phyloP scores from a whole-genome alignment of 1,284 basidiomycete genomes.

The Vanrija sp. region DNA sequence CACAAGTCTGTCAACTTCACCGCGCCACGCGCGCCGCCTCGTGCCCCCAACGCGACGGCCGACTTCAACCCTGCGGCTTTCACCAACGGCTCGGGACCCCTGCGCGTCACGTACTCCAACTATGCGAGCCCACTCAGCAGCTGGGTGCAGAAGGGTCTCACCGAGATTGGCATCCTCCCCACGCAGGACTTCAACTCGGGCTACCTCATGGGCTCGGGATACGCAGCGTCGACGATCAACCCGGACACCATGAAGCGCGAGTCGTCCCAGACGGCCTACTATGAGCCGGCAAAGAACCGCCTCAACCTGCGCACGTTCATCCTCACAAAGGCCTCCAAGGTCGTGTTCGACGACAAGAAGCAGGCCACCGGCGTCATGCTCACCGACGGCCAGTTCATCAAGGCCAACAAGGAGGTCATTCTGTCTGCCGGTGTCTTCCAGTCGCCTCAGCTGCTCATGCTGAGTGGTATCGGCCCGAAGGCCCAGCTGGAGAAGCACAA shows the following conservation, averaged over 20 bases:
- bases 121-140: neutral
- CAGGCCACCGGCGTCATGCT: neutral
- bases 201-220: neutral
- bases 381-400: neutral
- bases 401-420: neutral
- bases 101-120: neutral
- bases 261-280: neutral
- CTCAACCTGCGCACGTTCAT: neutral
- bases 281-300: neutral
- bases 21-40: neutral
- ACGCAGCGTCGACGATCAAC: neutral
- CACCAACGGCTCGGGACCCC: neutral
- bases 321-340: neutral
- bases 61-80: neutral
- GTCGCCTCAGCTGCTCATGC: slow-evolving; percentile 61
- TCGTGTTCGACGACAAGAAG: neutral
- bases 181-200: neutral
- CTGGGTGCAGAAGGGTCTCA: neutral
- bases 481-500: slow-evolving; percentile 54
- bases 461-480: slow-evolving; percentile 64
- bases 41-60: too few species aligned
- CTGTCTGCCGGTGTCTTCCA: neutral
- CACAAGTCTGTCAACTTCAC: neutral
- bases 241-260: neutral
- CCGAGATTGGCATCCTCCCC: neutral